Conservation (phyloP, 2,329 filamentous ascomycete genomes). For the Kalmusia sp. region DNA sequence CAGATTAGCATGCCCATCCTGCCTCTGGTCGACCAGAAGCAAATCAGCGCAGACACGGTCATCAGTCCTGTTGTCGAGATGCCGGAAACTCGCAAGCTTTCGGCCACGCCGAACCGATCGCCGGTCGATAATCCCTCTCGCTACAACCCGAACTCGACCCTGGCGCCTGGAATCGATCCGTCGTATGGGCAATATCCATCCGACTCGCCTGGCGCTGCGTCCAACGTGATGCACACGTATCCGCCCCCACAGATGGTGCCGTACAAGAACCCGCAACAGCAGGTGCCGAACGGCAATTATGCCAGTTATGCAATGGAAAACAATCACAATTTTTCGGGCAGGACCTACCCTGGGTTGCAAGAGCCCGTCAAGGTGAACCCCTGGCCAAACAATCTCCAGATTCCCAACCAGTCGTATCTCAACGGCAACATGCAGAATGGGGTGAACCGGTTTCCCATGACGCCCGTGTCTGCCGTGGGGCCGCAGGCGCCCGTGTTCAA, state of each 20-base stretch:
- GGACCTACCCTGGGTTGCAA: conserved; percentile 45
- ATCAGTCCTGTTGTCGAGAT: conserved; percentile 47
- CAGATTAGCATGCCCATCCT: conserved; percentile 85
- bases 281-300: conserved; percentile 28
- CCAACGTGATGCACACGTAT: conserved; percentile 46
- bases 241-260: conserved; percentile 45
- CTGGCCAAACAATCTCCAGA: conserved; percentile 39
- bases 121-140: conserved; percentile 40
- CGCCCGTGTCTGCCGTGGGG: conserved; percentile 35
- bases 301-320: conserved; percentile 28
- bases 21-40: conserved; percentile 48
- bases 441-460: conserved; percentile 34
- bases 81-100: conserved; percentile 42
- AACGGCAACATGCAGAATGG: conserved; percentile 33
- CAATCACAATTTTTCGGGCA: conserved; percentile 27
- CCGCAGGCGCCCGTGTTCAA: conserved; percentile 38
- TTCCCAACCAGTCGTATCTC: conserved; percentile 34
- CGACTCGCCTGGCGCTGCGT: conserved; percentile 28
- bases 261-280: conserved; percentile 24
- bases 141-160: conserved; percentile 36
- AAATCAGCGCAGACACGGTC: conserved; percentile 45
- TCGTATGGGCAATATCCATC: conserved; percentile 33
- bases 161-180: conserved; percentile 42
- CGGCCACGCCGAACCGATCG: conserved; percentile 33
- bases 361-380: conserved; percentile 37